Conservation (phyloP, 169 alveolate genomes). For the Plasmodium malariae region DNA sequence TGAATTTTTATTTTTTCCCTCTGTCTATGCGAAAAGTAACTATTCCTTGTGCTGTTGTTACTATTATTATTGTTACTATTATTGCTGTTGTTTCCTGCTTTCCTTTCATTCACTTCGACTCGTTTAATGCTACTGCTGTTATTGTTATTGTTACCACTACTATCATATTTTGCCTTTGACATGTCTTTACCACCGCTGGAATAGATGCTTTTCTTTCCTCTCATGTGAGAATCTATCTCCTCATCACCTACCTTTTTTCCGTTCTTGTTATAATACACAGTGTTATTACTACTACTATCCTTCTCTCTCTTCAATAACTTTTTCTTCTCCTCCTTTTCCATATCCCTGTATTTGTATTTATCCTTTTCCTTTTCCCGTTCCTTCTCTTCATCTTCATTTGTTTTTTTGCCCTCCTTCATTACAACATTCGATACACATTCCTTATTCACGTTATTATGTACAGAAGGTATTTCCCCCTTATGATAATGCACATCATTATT, state of each 20-base stretch:
- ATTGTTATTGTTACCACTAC: neutral
- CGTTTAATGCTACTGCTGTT: neutral
- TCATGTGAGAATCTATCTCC: neutral
- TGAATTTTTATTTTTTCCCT: conserved; percentile 74
- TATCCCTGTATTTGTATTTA: neutral
- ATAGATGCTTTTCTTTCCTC: conserved; percentile 4
- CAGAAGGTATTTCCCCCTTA: neutral
- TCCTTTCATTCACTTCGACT: neutral
- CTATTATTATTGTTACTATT: neutral
- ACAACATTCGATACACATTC: neutral
- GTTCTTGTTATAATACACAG: neutral
- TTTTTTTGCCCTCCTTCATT: neutral
- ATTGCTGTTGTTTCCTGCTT: neutral
- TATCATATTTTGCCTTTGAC: conserved; percentile 3
- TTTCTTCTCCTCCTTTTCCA: conserved; percentile 10
- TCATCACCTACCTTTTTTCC: neutral
- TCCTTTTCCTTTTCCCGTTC: neutral
- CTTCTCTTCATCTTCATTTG: neutral
- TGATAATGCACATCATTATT: neutral
- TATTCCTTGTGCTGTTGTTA: neutral
- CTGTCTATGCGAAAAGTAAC: conserved; percentile 37
- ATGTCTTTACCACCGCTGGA: neutral
- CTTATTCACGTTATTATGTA: neutral
- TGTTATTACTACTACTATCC: neutral
- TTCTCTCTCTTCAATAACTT: neutral